A percentile compares a stretch with the other conserved stretches of the same genome.
Evolutionary conservation across 164 flowering plant species (phyloP).

Genomic region (Macadamia integrifolia): DNA sequence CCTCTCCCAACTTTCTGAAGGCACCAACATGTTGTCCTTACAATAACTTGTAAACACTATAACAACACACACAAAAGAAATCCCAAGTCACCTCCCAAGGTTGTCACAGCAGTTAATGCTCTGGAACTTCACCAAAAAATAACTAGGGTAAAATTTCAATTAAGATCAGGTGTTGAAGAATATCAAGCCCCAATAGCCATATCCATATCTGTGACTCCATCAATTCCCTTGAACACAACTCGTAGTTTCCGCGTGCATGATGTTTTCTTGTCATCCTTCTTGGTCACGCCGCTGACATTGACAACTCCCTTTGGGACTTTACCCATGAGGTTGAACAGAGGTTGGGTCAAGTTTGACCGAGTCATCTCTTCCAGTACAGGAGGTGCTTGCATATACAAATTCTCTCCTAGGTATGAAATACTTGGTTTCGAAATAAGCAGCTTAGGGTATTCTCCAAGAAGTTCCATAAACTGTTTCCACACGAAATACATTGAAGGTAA

Average conservation of each 20-base stretch:
- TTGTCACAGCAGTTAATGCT: not conserved
- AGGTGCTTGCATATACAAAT: conserved; percentile 93
- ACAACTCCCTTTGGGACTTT: conserved; percentile 47
- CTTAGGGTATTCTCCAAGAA: conserved; percentile 71
- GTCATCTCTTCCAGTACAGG: conserved; percentile 90
- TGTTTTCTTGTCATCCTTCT: conserved; percentile 49
- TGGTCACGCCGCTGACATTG: conserved; percentile 58
- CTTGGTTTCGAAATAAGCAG: conserved; percentile 69
- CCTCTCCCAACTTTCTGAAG: too few relatives aligned
- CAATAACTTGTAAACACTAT: too few relatives aligned
- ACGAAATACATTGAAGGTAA: not conserved
- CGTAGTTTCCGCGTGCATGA: conserved; percentile 67
- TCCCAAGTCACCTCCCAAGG: not conserved
- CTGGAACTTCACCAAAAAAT: not conserved
- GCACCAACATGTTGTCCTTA: too few relatives aligned
- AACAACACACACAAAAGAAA: not conserved
- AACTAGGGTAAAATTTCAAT: conserved; percentile 1
- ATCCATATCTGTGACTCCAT: conserved; percentile 70
- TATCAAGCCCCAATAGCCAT: conserved; percentile 70
- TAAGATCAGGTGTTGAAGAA: not conserved
- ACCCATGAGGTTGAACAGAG: conserved; percentile 74
- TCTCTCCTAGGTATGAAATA: conserved; percentile 57
- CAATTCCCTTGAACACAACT: conserved; percentile 68
- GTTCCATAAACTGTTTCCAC: conserved; percentile 64
- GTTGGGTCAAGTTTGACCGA: conserved; percentile 53